Base-by-base conservation (phyloP, 805 yeast species). In the Lachancea meyersii region DNA sequence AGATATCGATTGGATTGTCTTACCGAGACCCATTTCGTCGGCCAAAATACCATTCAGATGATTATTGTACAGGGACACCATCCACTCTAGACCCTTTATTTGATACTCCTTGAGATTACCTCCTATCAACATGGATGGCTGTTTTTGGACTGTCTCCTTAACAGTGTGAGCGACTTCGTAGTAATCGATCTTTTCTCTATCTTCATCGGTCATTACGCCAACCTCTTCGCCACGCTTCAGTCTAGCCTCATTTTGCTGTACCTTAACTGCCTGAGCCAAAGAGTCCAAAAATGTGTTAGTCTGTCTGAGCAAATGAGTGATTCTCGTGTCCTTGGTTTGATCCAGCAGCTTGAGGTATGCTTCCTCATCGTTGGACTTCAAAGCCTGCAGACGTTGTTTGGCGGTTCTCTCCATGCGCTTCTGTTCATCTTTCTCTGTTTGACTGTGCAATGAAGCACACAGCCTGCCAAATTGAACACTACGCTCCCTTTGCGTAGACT, bases 11-110 rank as follows among this genome's bases (percentile, higher is more conserved):
- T 85, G 94, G 75, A 55, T 71, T 64, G 99, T 93, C 62, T 93
- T 93, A 63, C 99, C 99, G 48, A 93, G 72, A 49, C 99, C 99
- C 99, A 93, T 93, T 66, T 93, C 99, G 70, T 93, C 99, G 1
- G 99, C 99, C 45, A 93, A 68, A 51, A 93, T 93, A 71, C 99
- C 99, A 61, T 93, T 93, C 56, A 93, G 73, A 63, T 87, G 95
- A 65, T 93, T 93, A 61, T 93, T 93, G 69, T 76, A 93, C 46
- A 93, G 68, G 0, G 98, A 93, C 3, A 93, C 95, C 98, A 93
- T 93, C 99, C 99, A 93, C 61, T 93, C 96, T 44, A 93, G 71
- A 59, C 99, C 99, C 61, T 84, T 84, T 38, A 93, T 26, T 67
- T 93, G 95, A 60, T 85, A 85, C 54, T 85, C 94, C 59, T 85